Conservation (phyloP, 1,139 yeast species). For the Pichia terricola region DNA sequence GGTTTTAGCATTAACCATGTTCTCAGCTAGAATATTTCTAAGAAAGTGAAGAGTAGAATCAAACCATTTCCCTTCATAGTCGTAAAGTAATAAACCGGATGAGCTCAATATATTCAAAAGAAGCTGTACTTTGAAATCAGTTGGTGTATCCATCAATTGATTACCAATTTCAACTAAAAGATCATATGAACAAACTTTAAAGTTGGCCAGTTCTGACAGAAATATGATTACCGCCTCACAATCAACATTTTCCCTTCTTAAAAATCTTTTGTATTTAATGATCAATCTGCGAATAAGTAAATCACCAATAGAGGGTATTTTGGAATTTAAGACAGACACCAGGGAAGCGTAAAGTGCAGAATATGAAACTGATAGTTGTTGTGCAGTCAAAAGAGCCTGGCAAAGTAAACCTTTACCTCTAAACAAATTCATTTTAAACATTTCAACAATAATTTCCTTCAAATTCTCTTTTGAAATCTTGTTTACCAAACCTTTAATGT, state of each 20-base stretch:
- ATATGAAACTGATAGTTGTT: conserved; percentile 27
- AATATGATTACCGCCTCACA: conserved; percentile 40
- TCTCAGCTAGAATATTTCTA: conserved; percentile 51
- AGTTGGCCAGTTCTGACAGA: conserved; percentile 56
- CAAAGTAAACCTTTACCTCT: conserved; percentile 56
- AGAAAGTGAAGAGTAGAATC: conserved; percentile 54
- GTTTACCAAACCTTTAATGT: conserved; percentile 40
- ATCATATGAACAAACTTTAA: conserved; percentile 55
- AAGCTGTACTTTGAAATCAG: conserved; percentile 44
- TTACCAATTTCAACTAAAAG: conserved; percentile 56
- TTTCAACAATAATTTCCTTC: conserved; percentile 34
- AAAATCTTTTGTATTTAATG: conserved; percentile 50
- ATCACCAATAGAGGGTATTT: conserved; percentile 63
- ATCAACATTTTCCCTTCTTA: conserved; percentile 33
- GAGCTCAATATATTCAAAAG: conserved; percentile 34
- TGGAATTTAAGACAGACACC: conserved; percentile 52
- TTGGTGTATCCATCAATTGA: conserved; percentile 42
- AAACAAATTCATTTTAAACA: conserved; percentile 45
- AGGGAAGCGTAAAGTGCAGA: conserved; percentile 51
- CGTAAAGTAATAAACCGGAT: conserved; percentile 36
- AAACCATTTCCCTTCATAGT: conserved; percentile 33
- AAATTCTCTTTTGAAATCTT: conserved; percentile 39
- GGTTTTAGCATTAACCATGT: conserved; percentile 34
- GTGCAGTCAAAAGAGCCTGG: conserved; percentile 49
- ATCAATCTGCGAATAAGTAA: conserved; percentile 45